Conservation (phyloP, 192 early-diverging fungal species). For the Umbelopsis sp. region DNA sequence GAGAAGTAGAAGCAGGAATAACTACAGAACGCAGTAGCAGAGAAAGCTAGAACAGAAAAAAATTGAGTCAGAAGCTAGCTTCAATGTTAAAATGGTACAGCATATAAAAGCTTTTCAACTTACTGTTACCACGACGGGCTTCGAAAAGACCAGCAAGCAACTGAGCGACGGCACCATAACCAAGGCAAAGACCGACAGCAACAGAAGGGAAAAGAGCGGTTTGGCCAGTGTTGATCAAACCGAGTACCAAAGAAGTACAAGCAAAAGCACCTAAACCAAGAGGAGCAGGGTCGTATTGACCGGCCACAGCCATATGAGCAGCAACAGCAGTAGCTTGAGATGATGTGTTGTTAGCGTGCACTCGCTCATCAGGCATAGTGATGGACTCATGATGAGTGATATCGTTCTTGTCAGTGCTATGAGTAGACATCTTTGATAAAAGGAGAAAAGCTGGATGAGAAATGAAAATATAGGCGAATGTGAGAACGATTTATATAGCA, state of each 20-base stretch:
- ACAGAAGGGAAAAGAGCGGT: constrained; percentile 20
- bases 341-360: not conserved
- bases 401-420: constrained; percentile 23
- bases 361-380: not conserved
- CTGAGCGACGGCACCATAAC: constrained; percentile 26
- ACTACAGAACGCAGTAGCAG: constrained; percentile 31
- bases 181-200: constrained; percentile 31
- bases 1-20: constrained; percentile 35
- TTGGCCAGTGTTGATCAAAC: constrained; percentile 27
- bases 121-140: constrained; percentile 25
- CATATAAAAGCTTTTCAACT: not conserved
- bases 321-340: not conserved
- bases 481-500: constrained; percentile 2
- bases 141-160: constrained; percentile 29
- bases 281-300: constrained; percentile 3
- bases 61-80: not conserved
- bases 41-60: constrained; percentile 3
- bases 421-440: constrained; percentile 8
- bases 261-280: constrained; percentile 33
- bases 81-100: no score
- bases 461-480: not conserved
- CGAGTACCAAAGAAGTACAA: constrained; percentile 28
- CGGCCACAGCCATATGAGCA: not conserved
- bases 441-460: not conserved
- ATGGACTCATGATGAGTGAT: constrained; percentile 22